Conservation (phyloP, 2,329 filamentous ascomycete species). For the Orbilia blumenaviensis region DNA sequence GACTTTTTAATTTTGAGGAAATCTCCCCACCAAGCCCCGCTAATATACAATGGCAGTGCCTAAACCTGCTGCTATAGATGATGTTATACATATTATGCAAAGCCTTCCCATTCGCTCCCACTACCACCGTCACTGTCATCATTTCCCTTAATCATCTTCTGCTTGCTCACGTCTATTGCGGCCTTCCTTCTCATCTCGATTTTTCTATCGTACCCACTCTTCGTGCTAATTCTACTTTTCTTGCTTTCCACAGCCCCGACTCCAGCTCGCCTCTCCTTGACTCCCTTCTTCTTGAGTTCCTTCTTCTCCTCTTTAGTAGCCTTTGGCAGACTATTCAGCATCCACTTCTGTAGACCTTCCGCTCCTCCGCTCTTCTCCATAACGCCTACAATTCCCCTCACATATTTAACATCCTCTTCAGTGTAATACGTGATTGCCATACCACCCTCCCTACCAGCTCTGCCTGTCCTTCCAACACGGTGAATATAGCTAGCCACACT, state of each 20-base stretch:
- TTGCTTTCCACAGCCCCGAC: slow-evolving; percentile 59
- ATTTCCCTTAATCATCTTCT: slow-evolving; percentile 60
- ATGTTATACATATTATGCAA: slow-evolving; percentile 24
- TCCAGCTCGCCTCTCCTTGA: slow-evolving; percentile 54
- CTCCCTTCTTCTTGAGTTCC: slow-evolving; percentile 72
- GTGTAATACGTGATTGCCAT: slow-evolving; percentile 95
- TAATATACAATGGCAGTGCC: neutral
- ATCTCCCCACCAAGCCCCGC: too few species aligned
- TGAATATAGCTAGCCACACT: slow-evolving; percentile 91
- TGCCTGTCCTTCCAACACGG: slow-evolving; percentile 87
- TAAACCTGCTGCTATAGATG: neutral
- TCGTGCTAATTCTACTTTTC: slow-evolving; percentile 79
- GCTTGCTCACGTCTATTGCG: slow-evolving; percentile 71
- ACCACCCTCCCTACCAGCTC: slow-evolving; percentile 85
- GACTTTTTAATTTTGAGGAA: too few species aligned
- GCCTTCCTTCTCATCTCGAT: slow-evolving; percentile 73
- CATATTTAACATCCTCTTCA: slow-evolving; percentile 87
- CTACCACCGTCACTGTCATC: neutral
- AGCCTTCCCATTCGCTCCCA: slow-evolving; percentile 44
- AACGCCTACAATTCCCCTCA: slow-evolving; percentile 92
- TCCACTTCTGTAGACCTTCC: slow-evolving; percentile 77
- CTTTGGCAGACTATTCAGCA: slow-evolving; percentile 84
- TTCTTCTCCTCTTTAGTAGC: slow-evolving; percentile 85
- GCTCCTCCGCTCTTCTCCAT: slow-evolving; percentile 75
- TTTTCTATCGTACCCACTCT: slow-evolving; percentile 77